Conservation (phyloP, 2,329 filamentous ascomycete species). For the Alternaria dauci region DNA sequence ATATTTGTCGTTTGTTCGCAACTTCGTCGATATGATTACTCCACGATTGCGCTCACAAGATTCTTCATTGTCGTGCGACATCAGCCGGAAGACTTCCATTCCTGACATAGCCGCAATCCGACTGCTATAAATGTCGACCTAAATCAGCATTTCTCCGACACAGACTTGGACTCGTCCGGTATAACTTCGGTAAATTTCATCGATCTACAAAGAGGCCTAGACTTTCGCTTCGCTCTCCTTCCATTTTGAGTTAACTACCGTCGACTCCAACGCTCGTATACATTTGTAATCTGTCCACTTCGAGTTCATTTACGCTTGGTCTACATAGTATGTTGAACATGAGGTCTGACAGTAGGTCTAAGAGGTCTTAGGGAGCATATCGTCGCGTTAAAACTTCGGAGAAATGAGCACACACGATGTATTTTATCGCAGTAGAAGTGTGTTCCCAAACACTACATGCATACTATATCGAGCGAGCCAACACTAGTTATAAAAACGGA, state of each 20-base stretch:
- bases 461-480: background rate
- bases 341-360: rapidly evolving
- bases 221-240: background rate
- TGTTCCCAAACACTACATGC: background rate
- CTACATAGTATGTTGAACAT: background rate
- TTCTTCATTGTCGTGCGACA: background rate
- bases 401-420: background rate
- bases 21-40: background rate
- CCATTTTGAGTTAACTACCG: background rate
- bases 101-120: background rate
- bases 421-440: too few species aligned
- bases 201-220: background rate
- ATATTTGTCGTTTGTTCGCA: background rate
- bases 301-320: background rate
- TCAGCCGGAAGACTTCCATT: background rate
- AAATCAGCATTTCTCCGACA: background rate
- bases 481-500: background rate
- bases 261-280: background rate
- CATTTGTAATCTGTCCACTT: background rate
- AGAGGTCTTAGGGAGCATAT: background rate
- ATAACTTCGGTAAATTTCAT: background rate
- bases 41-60: background rate
- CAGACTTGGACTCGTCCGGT: background rate
- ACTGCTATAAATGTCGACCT: background rate
- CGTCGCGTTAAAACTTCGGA: background rate